Conservation (phyloP, 345 rosid genomes). For the Salix viminalis region DNA sequence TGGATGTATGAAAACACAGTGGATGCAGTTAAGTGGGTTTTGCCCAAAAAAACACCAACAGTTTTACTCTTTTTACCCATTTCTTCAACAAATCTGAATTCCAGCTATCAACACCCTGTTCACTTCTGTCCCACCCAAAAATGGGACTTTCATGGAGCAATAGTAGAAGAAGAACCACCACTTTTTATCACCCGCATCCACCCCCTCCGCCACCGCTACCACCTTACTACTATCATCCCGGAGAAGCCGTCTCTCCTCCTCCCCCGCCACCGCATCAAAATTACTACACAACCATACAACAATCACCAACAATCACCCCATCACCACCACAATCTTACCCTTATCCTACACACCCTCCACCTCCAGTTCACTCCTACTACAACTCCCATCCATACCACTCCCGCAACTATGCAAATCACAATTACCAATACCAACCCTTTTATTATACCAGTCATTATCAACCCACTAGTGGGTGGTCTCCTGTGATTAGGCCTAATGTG, state of each 20-base stretch:
- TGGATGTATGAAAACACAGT: too few relatives aligned
- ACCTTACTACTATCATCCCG: slow-evolving; percentile 21
- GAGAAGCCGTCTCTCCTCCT: slow-evolving; percentile 21
- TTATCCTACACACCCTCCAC: slow-evolving; percentile 33
- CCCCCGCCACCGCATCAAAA: slow-evolving; percentile 35
- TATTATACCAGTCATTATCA: slow-evolving; percentile 34
- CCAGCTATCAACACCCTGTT: neutral
- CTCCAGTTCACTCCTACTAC: slow-evolving; percentile 36
- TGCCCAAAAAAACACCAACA: too few relatives aligned
- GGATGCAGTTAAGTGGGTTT: too few relatives aligned
- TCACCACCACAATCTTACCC: slow-evolving; percentile 22
- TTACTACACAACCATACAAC: slow-evolving; percentile 24
- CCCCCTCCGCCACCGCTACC: slow-evolving; percentile 35
- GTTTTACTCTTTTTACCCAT: neutral
- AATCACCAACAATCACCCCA: slow-evolving; percentile 7
- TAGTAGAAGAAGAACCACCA: slow-evolving; percentile 50
- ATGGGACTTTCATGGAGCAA: slow-evolving; percentile 81
- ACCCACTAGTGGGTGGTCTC: slow-evolving; percentile 38
- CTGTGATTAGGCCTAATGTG: slow-evolving; percentile 36
- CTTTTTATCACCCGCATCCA: slow-evolving; percentile 17
- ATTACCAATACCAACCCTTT: slow-evolving; percentile 53
- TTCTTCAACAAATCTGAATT: neutral
- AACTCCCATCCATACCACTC: slow-evolving; percentile 33
- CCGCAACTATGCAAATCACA: slow-evolving; percentile 32
- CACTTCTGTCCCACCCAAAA: neutral